Percentiles rank a stretch among this genome's conserved stretches.
These are phyloP conservation scores for Irpex sp. DNA, from an alignment of 1,284 basidiomycete genomes.

Conservation along the genomic window DNA sequence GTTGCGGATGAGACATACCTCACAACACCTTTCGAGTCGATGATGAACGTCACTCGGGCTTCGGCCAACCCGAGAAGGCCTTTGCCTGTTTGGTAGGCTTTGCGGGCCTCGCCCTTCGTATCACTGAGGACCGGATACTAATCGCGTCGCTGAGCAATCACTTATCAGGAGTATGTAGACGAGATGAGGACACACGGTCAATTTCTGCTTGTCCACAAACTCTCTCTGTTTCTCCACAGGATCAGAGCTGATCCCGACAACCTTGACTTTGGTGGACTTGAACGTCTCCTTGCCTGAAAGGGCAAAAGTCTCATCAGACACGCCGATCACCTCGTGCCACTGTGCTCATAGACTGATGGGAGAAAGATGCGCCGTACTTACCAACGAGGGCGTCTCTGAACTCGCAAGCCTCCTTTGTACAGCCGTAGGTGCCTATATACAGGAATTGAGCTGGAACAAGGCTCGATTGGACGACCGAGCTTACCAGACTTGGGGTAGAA, in stretches of 20 bases:
- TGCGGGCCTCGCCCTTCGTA: conserved; percentile 52
- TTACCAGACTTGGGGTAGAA: conserved; percentile 69
- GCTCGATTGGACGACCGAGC: conserved; percentile 19
- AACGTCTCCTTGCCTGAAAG: conserved; percentile 61
- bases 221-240: conserved; percentile 65
- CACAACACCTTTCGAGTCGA: conserved; percentile 67
- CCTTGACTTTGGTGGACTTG: conserved; percentile 55
- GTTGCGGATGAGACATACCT: conserved; percentile 36
- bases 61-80: conserved; percentile 62
- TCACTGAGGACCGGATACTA: conserved; percentile 79
- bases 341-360: not conserved
- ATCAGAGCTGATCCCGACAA: conserved; percentile 73
- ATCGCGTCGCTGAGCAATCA: not conserved
- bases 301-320: not conserved
- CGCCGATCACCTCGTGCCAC: not conserved
- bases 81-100: conserved; percentile 61
- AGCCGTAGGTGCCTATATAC: conserved; percentile 60
- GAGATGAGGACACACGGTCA: conserved; percentile 45
- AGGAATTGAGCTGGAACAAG: conserved; percentile 2
- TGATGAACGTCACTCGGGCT: conserved; percentile 71
- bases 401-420: conserved; percentile 75
- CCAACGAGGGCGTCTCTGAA: conserved; percentile 74
- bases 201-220: conserved; percentile 69
- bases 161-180: conserved; percentile 5
- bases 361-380: conserved; percentile 25